Percentiles rank a stretch among this genome's conserved stretches.
Evolutionary conservation across 2,329 filamentous ascomycete species (phyloP).

Genomic region (Botryosphaeria agaves): DNA sequence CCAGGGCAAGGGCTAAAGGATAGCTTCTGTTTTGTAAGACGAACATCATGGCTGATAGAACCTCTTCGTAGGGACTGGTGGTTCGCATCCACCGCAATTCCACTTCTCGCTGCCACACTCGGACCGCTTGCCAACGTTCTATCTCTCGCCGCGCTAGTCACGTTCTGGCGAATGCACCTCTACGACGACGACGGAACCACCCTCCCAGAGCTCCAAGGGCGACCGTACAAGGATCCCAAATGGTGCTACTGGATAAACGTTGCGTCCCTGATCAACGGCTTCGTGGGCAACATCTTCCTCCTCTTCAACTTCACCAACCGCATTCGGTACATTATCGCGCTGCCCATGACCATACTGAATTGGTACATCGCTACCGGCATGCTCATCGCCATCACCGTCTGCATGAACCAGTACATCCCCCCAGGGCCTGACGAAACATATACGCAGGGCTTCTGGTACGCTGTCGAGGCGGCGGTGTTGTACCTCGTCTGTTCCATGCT

Average conservation of each 20-base stretch:
- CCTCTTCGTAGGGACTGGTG: conserved; percentile 22
- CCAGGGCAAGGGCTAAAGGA: too few species aligned
- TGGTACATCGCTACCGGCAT: conserved; percentile 52
- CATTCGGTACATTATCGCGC: conserved; percentile 63
- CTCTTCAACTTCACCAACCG: conserved; percentile 73
- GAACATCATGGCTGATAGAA: too few species aligned
- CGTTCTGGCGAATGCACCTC: conserved; percentile 52
- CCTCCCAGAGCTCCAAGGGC: conserved; percentile 33
- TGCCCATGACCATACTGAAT: conserved; percentile 66
- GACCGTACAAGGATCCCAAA: conserved; percentile 46
- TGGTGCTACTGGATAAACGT: conserved; percentile 67
- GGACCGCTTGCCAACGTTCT: conserved; percentile 78
- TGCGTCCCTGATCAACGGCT: conserved; percentile 55
- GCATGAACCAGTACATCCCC: conserved; percentile 44
- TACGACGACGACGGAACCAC: conserved; percentile 29
- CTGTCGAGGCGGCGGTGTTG: conserved; percentile 57
- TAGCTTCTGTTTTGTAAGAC: too few species aligned
- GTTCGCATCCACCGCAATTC: conserved; percentile 38
- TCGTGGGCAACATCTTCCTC: conserved; percentile 65
- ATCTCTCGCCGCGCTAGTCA: conserved; percentile 72
- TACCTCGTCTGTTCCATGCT: conserved; percentile 67
- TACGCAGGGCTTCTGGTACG: conserved; percentile 80
- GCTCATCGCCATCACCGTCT: conserved; percentile 47
- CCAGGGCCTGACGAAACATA: conserved; percentile 34
- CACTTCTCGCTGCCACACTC: conserved; percentile 67